These are phyloP conservation scores for Linum tenue DNA, from an alignment of 345 rosid genomes.

Conservation along the genomic window DNA sequence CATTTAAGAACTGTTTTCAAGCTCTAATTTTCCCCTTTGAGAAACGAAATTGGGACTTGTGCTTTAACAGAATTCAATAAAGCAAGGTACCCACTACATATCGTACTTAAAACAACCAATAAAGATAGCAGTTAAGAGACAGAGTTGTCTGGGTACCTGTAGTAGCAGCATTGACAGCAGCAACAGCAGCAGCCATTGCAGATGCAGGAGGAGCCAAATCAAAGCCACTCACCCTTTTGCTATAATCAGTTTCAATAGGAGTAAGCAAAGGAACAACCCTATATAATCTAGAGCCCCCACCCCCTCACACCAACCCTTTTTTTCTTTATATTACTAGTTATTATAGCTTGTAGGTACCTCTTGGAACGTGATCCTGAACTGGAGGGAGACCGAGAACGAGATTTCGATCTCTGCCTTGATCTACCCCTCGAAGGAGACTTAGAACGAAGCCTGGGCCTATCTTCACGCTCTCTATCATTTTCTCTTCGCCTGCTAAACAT, in stretches of 20 bases:
- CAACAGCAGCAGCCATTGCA: background rate
- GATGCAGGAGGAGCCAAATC: constrained; percentile 3
- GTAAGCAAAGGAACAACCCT: background rate
- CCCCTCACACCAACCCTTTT: no score
- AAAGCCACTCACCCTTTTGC: constrained; percentile 6
- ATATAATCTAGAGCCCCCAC: background rate
- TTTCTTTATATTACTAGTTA: background rate
- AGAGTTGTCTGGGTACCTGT: background rate
- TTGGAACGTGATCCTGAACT: constrained; percentile 1
- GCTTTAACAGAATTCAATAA: background rate
- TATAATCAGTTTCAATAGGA: background rate
- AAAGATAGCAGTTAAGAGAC: background rate
- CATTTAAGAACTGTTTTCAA: background rate
- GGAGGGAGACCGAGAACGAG: constrained; percentile 16
- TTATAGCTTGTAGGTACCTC: background rate
- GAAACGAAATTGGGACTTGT: background rate
- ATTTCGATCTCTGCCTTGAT: background rate
- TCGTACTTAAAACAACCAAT: background rate
- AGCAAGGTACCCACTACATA: background rate
- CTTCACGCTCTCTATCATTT: constrained; percentile 66
- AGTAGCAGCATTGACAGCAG: constrained; percentile 3
- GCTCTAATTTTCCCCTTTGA: background rate
- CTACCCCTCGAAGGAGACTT: constrained; percentile 46
- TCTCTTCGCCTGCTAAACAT: constrained; percentile 43
- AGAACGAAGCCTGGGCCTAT: constrained; percentile 44